Conservation (phyloP, 179 eudicot species). For the Corrigiola litoralis region DNA sequence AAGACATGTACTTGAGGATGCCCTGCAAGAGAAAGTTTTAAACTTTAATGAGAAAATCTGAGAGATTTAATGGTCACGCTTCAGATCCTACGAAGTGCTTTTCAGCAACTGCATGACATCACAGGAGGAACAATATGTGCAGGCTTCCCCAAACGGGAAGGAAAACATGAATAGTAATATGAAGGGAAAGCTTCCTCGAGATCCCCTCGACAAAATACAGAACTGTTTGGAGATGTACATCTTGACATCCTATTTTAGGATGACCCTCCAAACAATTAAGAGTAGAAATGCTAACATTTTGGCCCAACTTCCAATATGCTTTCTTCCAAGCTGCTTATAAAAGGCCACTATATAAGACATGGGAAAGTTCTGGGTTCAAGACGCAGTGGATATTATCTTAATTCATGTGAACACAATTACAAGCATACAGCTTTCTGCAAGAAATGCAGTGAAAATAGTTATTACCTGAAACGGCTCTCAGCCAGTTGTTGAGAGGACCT, state of each 20-base stretch:
- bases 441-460: neutral
- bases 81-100: neutral
- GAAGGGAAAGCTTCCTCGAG: neutral
- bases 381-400: neutral
- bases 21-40: conserved; percentile 43
- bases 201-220: neutral
- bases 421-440: neutral
- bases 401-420: neutral
- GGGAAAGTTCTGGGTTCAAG: neutral
- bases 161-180: neutral
- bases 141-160: neutral
- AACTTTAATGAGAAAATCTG: no score
- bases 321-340: neutral
- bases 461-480: conserved; percentile 74
- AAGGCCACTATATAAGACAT: neutral
- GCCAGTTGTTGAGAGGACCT: conserved; percentile 39
- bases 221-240: neutral
- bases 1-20: conserved; percentile 41
- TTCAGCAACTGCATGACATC: neutral
- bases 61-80: neutral
- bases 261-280: neutral
- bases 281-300: neutral
- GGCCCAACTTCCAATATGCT: neutral
- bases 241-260: no score
- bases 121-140: neutral